phyloP scores from a whole-genome alignment of 331 rosid genomes.

The Malus hybrid region DNA sequence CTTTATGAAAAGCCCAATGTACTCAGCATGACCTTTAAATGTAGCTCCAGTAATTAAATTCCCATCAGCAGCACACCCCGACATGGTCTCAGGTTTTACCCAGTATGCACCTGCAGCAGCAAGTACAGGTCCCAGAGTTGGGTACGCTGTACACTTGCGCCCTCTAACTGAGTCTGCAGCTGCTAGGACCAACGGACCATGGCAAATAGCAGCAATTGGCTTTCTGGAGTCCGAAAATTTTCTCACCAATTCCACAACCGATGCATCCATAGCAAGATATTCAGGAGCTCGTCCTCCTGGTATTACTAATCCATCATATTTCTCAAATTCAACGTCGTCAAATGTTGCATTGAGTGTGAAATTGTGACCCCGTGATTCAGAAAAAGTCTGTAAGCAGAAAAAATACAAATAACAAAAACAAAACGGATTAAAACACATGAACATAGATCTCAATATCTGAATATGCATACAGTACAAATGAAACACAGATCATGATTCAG shows the following conservation, averaged over 20 bases:
- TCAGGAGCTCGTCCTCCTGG: slow-evolving; percentile 95
- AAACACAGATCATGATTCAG: background rate
- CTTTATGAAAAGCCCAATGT: slow-evolving; percentile 49
- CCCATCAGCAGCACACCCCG: slow-evolving; percentile 57
- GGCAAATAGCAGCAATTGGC: slow-evolving; percentile 70
- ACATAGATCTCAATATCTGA: too few relatives aligned
- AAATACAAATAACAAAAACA: background rate
- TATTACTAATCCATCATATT: slow-evolving; percentile 70
- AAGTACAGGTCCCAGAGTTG: slow-evolving; percentile 45
- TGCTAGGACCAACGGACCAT: slow-evolving; percentile 75
- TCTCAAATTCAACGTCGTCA: slow-evolving; percentile 45
- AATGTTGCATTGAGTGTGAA: slow-evolving; percentile 69
- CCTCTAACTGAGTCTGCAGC: slow-evolving; percentile 64
- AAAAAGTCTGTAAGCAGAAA: slow-evolving; percentile 37
- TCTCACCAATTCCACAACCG: slow-evolving; percentile 44
- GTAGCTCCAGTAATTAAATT: slow-evolving; percentile 54
- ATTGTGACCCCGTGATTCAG: slow-evolving; percentile 71
- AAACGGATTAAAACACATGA: background rate
- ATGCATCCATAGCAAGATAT: slow-evolving; percentile 57
- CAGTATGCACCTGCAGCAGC: slow-evolving; percentile 77
- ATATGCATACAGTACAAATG: background rate
- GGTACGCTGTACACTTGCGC: slow-evolving; percentile 57
- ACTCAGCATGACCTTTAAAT: slow-evolving; percentile 55
- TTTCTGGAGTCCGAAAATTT: slow-evolving; percentile 46
- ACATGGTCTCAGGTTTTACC: slow-evolving; percentile 65